Evolutionary conservation across 2,329 filamentous ascomycete genomes (phyloP), one percentile per base, ranked within the genome.

Genomic region (Mollisiaceae sp.): DNA sequence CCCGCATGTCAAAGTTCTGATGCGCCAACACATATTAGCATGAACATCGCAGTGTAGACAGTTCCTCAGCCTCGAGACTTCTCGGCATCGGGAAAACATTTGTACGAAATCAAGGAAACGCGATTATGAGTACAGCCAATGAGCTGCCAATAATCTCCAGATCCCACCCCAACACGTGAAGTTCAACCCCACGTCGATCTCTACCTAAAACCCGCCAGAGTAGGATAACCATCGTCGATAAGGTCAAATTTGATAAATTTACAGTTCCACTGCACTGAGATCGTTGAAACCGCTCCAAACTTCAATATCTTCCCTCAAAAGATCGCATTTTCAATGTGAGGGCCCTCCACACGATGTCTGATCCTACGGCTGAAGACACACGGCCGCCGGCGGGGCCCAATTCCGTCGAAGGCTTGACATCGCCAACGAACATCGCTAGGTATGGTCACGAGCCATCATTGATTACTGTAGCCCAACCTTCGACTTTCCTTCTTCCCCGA

Each of bases 401-500:
- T 70, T 66, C 70, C 62, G 69, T 64, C 55, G 68, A 71, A 22
- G 57, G 52, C 65, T 65, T 69, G 39, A 63, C 68, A 69, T 68
- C 68, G 65, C 71, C 74, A 74, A 68, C 72, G 63, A 71, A 65
- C 68, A 66, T 70, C 66, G 64, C 69, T 68, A 70, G 67, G 61
- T 67, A 69, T 71, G 74, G 72, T 74, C 72, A 74, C 71, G 73
- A 75, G 70, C 67, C 70, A 45, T 65, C 70, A 45, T 64, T 68
- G 65, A 73, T 32, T 32, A 32, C 27, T 32, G 27, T 76, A 69
- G 75, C 75, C 68, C 75, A 76, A 73, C 76, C 76, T 69, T 76
- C 74, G 50, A 77, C 76, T 32, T 77, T 77, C 64, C 75, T 75
- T 62, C 73, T 75, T 64, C 73, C 75, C 63, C 71, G 70, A 71